Percentiles rank a stretch among this genome's conserved stretches.
These are phyloP conservation scores for Aquanectria penicillioides DNA, from an alignment of 2,329 filamentous ascomycete genomes.

Conservation along the genomic window DNA sequence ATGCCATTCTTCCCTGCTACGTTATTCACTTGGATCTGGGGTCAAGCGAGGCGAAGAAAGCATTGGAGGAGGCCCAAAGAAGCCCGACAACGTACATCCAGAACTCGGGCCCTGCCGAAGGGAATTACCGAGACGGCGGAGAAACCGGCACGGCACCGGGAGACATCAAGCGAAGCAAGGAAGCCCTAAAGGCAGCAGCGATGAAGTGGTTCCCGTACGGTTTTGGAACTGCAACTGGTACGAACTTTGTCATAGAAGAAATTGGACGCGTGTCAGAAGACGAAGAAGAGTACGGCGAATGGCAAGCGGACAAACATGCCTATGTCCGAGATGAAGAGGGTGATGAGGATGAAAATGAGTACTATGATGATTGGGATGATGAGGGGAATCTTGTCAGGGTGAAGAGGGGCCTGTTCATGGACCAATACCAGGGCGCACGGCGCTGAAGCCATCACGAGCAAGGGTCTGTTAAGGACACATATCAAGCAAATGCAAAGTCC, in stretches of 20 bases:
- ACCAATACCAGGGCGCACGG: constrained; percentile 23
- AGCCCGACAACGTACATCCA: constrained; percentile 23
- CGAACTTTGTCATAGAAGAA: constrained; percentile 56
- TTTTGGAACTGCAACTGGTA: constrained; percentile 54
- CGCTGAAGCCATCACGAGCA: background rate
- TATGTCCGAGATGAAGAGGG: background rate
- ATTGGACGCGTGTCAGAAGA: constrained; percentile 54
- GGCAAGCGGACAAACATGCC: constrained; percentile 44
- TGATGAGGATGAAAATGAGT: background rate
- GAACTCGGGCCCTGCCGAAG: background rate
- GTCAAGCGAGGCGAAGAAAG: constrained; percentile 43
- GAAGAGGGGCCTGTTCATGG: constrained; percentile 20
- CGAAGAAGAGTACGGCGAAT: constrained; percentile 55
- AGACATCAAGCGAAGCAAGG: constrained; percentile 49
- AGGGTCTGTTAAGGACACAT: no score
- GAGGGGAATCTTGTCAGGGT: constrained; percentile 3
- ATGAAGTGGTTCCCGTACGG: constrained; percentile 59
- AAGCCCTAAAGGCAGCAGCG: constrained; percentile 51
- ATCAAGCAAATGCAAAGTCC: no score
- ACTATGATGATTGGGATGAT: constrained; percentile 15
- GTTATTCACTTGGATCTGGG: constrained; percentile 57
- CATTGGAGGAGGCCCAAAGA: constrained; percentile 16
- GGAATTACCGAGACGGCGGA: background rate
- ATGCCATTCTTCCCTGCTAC: constrained; percentile 56
- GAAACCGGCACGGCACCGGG: constrained; percentile 38